These are phyloP conservation scores for Selaginella tamariscina DNA, from an alignment of 75 land plant genomes.

Conservation along the genomic window DNA sequence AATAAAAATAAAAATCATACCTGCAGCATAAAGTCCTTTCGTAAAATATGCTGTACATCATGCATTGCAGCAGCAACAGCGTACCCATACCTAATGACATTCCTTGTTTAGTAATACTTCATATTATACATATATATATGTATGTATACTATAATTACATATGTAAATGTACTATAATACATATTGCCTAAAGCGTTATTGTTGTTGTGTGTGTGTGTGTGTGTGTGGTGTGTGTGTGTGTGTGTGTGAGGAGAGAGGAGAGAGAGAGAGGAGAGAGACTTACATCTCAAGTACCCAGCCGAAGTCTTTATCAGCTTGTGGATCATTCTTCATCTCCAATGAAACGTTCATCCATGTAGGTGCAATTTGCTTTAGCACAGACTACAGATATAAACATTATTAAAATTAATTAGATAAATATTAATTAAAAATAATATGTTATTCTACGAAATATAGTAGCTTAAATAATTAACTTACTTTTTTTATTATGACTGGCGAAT, in stretches of 20 bases:
- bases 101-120: neutral
- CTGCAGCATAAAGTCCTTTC: slow-evolving; percentile 13
- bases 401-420: too few relatives aligned
- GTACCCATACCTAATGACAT: slow-evolving; percentile 1
- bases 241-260: neutral
- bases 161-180: too few relatives aligned
- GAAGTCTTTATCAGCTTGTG: slow-evolving; percentile 8
- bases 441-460: neutral
- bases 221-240: too few relatives aligned
- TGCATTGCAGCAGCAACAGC: slow-evolving; percentile 10
- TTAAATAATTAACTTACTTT: neutral
- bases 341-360: slow-evolving; percentile 12
- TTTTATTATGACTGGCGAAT: slow-evolving; percentile 9
- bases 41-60: neutral
- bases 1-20: neutral
- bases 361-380: neutral
- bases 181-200: too few relatives aligned
- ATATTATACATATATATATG: too few relatives aligned
- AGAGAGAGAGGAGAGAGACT: neutral
- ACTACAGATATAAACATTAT: too few relatives aligned
- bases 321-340: slow-evolving; percentile 9
- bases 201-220: too few relatives aligned
- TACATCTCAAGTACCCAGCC: slow-evolving; percentile 14
- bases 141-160: too few relatives aligned
- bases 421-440: neutral